Base-by-base conservation (phyloP, 106 monocot genomes). In the Hemerocallis citrina region DNA sequence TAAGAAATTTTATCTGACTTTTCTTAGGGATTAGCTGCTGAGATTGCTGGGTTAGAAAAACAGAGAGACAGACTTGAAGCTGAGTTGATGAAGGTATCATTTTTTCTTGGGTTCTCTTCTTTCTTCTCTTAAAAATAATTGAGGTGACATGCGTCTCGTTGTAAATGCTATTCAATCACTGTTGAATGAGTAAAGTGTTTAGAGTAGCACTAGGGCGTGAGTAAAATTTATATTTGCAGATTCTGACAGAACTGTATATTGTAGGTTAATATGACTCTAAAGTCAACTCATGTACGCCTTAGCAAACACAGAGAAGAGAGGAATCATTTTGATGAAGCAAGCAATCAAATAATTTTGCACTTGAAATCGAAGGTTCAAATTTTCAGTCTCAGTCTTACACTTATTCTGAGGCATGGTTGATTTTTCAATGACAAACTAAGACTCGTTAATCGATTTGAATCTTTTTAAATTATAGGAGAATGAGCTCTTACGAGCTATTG, bases 251-350 rank as follows among this genome's bases (percentile, higher is more conserved):
- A 42, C 28, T 8, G 17, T 30, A 28, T 31, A 28, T 44, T 69
- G 54, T 75, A 94, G 93, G 93, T 94, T 31, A 94, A 85, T 66
- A 56, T 62, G 63, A 77, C 79, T 58, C 72, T 94, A 52, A 62
- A 77, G 6, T 59, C 72, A 60, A 64, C 77, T 65, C 55, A 43
- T 34, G 45, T 60, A 50, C 85, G 82, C 55, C 79, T 89, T 49
- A 82, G 83, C 28, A 94, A 94, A 79, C 89, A 77, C 11, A 83
- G 74, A 69, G 93, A 94, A 65, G 93, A 94, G 70, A 79, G 85
- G 57, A 85, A 89, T 63, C 82, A 94, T 48, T 94, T 94, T 56
- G 77, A 89, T 68, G 85, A 94, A 73, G 93, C 89, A 74, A 94
- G 80, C 77, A 83, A 77, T 51, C 74, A 94, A 59, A 79, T 94